Evolutionary conservation across 768 basidiomycete species (phyloP).

Genomic region (Hygrophorus russula): DNA sequence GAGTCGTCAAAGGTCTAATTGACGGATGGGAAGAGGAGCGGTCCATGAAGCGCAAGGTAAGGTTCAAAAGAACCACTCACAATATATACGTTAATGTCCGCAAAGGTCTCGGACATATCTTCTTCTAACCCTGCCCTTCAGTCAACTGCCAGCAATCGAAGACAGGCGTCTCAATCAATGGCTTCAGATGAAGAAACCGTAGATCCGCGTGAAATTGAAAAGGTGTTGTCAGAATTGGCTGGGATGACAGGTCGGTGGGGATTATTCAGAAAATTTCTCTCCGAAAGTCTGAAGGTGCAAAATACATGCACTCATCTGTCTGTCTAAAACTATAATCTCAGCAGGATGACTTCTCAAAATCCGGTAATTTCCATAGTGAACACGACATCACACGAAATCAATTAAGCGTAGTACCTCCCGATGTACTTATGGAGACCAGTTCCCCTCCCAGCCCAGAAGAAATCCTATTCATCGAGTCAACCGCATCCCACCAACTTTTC

Average conservation of each 20-base stretch:
- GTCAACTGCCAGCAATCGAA: not conserved
- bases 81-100: slow-evolving; percentile 1
- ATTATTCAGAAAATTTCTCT: slow-evolving; percentile 79
- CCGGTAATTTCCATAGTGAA: slow-evolving; percentile 8
- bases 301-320: not conserved
- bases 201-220: slow-evolving; percentile 89
- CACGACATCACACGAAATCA: not conserved
- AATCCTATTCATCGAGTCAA: slow-evolving; percentile 29
- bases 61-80: slow-evolving; percentile 3
- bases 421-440: too few relatives aligned
- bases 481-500: slow-evolving; percentile 47
- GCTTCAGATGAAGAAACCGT: slow-evolving; percentile 41
- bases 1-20: slow-evolving; percentile 63
- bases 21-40: slow-evolving; percentile 91
- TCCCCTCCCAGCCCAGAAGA: slow-evolving; percentile 8
- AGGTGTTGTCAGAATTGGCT: slow-evolving; percentile 75
- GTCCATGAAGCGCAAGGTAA: slow-evolving; percentile 67
- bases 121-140: slow-evolving; percentile 25
- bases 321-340: slow-evolving; percentile 2
- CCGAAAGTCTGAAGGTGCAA: slow-evolving; percentile 57
- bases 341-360: slow-evolving; percentile 13
- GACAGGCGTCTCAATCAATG: slow-evolving; percentile 7
- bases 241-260: slow-evolving; percentile 90
- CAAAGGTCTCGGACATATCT: slow-evolving; percentile 36
- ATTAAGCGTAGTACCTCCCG: not conserved